Evolutionary conservation across 352 stramenopile species (phyloP).

Genomic region (Phytophthora sp.): DNA sequence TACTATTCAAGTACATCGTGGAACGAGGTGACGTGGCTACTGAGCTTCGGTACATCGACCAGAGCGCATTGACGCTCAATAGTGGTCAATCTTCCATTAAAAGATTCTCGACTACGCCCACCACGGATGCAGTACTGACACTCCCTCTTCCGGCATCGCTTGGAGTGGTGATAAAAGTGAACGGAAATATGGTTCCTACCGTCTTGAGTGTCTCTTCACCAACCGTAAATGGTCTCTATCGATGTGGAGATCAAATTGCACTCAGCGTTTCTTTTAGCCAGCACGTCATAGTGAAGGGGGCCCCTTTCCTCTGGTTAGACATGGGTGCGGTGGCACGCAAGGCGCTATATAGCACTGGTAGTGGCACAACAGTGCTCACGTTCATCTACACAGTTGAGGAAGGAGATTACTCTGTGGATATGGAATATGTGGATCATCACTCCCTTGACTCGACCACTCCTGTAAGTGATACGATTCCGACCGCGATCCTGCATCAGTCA

Average conservation of each 20-base stretch:
- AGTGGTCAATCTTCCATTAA: constrained; percentile 80
- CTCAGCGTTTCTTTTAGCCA: constrained; percentile 73
- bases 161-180: constrained; percentile 54
- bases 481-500: constrained; percentile 65
- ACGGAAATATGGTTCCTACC: constrained; percentile 59
- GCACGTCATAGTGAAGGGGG: constrained; percentile 68
- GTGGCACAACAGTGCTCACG: constrained; percentile 50
- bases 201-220: constrained; percentile 64
- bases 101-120: constrained; percentile 81
- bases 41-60: constrained; percentile 65
- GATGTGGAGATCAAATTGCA: constrained; percentile 66
- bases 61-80: constrained; percentile 73
- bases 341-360: constrained; percentile 65
- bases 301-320: constrained; percentile 74
- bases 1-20: constrained; percentile 82
- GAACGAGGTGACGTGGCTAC: constrained; percentile 52
- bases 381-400: constrained; percentile 79
- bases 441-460: constrained; percentile 70
- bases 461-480: constrained; percentile 31
- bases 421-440: constrained; percentile 86
- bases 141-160: constrained; percentile 61
- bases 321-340: constrained; percentile 54
- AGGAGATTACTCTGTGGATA: constrained; percentile 72
- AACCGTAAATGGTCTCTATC: constrained; percentile 57
- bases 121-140: constrained; percentile 66